A percentile compares a stretch with the other conserved stretches of the same genome.
Conservation (phyloP, 2,329 filamentous ascomycete species). For the Gaeumannomyces sp. region DNA sequence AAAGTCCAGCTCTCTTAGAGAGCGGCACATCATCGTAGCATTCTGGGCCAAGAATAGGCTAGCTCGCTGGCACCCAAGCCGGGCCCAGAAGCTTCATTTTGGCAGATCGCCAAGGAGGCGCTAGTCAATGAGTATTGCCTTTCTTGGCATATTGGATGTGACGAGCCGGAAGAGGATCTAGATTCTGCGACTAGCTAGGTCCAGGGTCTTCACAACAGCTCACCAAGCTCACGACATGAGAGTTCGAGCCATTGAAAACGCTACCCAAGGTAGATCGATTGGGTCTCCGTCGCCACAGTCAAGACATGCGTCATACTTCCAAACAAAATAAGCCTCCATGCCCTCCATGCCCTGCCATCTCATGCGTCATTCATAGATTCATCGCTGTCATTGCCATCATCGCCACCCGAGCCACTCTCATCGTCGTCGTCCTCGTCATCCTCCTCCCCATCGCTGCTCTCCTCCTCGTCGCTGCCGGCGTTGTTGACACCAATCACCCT, state of each 20-base stretch:
- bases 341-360: not conserved
- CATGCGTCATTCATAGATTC: conserved; percentile 55
- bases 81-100: not conserved
- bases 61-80: no score
- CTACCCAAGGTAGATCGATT: not conserved
- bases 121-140: not conserved
- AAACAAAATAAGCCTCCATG: not conserved
- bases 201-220: not conserved
- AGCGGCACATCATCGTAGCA: not conserved
- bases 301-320: no score
- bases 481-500: conserved; percentile 68
- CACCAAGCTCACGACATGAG: not conserved
- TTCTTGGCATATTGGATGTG: not conserved
- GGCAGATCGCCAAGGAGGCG: not conserved
- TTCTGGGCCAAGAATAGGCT: not conserved
- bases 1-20: not conserved
- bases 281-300: not conserved
- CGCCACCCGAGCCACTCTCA: conserved; percentile 21
- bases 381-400: conserved; percentile 31
- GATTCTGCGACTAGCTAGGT: not conserved
- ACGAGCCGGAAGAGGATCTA: not conserved
- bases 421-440: conserved; percentile 36
- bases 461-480: conserved; percentile 49
- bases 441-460: conserved; percentile 38
- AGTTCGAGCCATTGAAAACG: not conserved